Evolutionary conservation across 2,329 filamentous ascomycete species (phyloP).

Genomic region (Penicillium palitans): DNA sequence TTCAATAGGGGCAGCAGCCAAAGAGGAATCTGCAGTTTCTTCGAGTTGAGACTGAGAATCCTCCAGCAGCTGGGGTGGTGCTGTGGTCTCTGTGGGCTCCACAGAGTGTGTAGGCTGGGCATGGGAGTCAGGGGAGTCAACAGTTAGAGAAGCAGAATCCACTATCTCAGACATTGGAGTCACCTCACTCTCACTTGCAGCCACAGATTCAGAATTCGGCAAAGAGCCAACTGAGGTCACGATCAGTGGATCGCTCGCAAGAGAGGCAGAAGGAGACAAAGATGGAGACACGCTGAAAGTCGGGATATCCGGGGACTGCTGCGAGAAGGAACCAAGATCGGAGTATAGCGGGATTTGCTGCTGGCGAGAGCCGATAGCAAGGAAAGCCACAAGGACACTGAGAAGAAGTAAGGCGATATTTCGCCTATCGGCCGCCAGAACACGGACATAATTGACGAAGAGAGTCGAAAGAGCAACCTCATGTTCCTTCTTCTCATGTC

Average conservation of each 20-base stretch:
- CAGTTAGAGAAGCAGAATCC: not conserved
- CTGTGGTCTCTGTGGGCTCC: not conserved
- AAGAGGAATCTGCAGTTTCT: not conserved
- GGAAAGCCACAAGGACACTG: constrained; percentile 17
- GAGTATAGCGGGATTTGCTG: not conserved
- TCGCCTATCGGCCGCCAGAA: constrained; percentile 54
- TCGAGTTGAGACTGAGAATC: not conserved
- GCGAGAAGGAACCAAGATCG: constrained; percentile 19
- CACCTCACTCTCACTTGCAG: not conserved
- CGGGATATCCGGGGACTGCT: not conserved
- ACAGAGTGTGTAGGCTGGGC: not conserved
- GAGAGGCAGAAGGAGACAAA: not conserved
- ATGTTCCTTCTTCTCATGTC: constrained; percentile 12
- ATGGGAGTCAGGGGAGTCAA: not conserved
- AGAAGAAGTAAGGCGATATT: constrained; percentile 46
- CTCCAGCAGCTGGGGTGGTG: not conserved
- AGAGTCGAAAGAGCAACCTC: constrained; percentile 56
- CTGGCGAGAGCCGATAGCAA: constrained; percentile 11
- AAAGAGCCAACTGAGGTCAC: not conserved
- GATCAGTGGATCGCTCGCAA: not conserved
- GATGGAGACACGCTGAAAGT: not conserved
- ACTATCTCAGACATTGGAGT: not conserved
- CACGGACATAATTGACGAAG: constrained; percentile 54
- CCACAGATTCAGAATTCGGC: not conserved
- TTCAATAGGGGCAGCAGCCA: not conserved